Base-by-base conservation (phyloP, 148 eudicot species). In the Chenopodium berlandieri region DNA sequence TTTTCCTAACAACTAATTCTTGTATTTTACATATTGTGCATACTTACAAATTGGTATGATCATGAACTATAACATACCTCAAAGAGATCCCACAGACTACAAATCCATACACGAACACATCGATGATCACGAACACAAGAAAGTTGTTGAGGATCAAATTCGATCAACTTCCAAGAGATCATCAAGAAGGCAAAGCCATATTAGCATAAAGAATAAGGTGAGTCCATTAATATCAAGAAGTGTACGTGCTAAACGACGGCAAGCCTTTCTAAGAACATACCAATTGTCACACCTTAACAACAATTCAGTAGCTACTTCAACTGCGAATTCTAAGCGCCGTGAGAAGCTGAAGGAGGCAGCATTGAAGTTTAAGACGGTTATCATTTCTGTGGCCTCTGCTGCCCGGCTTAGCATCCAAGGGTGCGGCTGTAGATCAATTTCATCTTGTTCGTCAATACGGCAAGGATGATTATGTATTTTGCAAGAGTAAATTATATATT, bases 221-320 rank as follows among this genome's bases (percentile, higher is more conserved):
- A 83, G 32, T 50, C 84, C 87, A 25, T 71, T 90, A 2, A 84
- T 89, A 71, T 85, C 82, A 0, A 86, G 87, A 70, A 83, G 88
- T 56, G 86, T 89, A 3, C 81, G 93, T 64, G 91, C 91, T 0
- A 85, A 71, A 62, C 83, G 89, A 44, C 86, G 93, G 11, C 89
- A 81, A 17, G 85, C 86, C 47, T 90, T 90, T 75, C 90, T 90
- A 2, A 71, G 46, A n/a, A 89, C 87, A 7, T 90, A 90, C 76
- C 86, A 80, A 66, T 62, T 90, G 48, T 82, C 91, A 7, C 82
- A 85, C 8, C 71, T 79, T 25, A 16, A 76, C 9, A 62, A 80
- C 69, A 60, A 63, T 34, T 60, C 54, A 48, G 19, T 47, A 3
- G 82, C 78, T 7, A 9, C 11, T 3, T 3, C 62, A 2, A 71